A percentile compares a stretch with the other conserved stretches of the same genome.
Conservation (phyloP, 2,329 filamentous ascomycete species). For the Aspergillus melleus region DNA sequence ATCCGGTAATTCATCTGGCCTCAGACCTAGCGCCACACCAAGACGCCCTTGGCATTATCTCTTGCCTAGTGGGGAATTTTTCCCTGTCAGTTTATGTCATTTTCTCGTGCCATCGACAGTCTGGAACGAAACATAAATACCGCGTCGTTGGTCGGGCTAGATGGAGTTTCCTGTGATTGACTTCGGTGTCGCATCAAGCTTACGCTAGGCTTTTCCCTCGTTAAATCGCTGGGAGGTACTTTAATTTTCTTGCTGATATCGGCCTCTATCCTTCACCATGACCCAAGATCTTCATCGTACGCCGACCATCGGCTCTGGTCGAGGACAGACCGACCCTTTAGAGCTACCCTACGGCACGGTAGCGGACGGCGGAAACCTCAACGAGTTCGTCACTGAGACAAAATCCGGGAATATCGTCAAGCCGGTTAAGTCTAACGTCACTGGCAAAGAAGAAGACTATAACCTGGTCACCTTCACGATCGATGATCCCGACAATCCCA, state of each 20-base stretch:
- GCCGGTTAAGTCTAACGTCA: slow-evolving; percentile 55
- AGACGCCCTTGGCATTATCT: neutral
- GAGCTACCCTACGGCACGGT: slow-evolving; percentile 68
- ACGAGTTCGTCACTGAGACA: slow-evolving; percentile 67
- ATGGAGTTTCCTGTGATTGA: neutral
- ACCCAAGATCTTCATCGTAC: slow-evolving; percentile 15
- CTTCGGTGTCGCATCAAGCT: neutral
- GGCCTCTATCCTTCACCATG: neutral
- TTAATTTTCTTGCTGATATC: neutral
- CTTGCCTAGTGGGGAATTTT: neutral
- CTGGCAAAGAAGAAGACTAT: slow-evolving; percentile 53
- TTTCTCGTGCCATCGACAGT: neutral
- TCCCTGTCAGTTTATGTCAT: neutral
- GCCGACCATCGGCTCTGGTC: slow-evolving; percentile 22
- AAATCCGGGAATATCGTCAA: slow-evolving; percentile 61
- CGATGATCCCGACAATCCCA: slow-evolving; percentile 74
- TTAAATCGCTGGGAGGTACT: neutral
- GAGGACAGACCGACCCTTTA: slow-evolving; percentile 42
- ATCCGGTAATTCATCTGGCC: neutral
- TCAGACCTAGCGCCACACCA: neutral
- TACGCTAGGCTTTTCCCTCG: neutral
- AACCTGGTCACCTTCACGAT: slow-evolving; percentile 70
- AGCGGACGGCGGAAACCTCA: slow-evolving; percentile 59
- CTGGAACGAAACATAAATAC: neutral
- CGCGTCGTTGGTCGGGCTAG: neutral